Conservation (phyloP, 139 green algal species). For the Chloropicon primus region DNA sequence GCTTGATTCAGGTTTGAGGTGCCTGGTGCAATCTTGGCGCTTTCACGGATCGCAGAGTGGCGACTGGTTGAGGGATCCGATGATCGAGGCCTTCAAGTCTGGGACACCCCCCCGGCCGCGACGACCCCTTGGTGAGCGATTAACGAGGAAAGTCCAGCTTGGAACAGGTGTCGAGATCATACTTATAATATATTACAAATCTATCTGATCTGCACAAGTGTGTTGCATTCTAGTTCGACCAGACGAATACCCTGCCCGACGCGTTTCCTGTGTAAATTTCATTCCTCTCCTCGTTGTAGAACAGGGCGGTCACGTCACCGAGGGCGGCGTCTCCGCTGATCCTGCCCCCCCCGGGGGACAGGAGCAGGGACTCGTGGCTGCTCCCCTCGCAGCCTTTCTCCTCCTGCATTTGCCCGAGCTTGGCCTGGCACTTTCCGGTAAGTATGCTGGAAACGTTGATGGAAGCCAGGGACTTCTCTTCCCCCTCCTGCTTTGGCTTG, state of each 20-base stretch:
- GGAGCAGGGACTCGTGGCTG: slow-evolving; percentile 13
- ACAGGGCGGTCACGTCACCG: slow-evolving; percentile 28
- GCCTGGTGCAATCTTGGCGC: too few relatives aligned
- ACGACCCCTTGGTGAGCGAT: too few relatives aligned
- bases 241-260: slow-evolving; percentile 29
- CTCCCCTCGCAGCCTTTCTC: not conserved
- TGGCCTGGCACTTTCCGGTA: slow-evolving; percentile 25
- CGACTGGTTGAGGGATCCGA: too few relatives aligned
- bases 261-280: slow-evolving; percentile 35
- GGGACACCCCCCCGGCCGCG: too few relatives aligned
- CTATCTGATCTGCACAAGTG: too few relatives aligned
- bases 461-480: slow-evolving; percentile 7
- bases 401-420: slow-evolving; percentile 13
- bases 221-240: too few relatives aligned
- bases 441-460: slow-evolving; percentile 39
- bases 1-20: too few relatives aligned
- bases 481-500: slow-evolving; percentile 2
- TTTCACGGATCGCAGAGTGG: too few relatives aligned
- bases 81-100: too few relatives aligned
- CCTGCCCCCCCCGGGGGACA: not conserved
- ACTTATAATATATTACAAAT: too few relatives aligned
- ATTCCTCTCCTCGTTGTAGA: slow-evolving; percentile 36
- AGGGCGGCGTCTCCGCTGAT: not conserved
- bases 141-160: too few relatives aligned
- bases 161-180: too few relatives aligned